phyloP scores from a whole-genome alignment of 768 basidiomycete genomes.

The Tricholoma terreum region DNA sequence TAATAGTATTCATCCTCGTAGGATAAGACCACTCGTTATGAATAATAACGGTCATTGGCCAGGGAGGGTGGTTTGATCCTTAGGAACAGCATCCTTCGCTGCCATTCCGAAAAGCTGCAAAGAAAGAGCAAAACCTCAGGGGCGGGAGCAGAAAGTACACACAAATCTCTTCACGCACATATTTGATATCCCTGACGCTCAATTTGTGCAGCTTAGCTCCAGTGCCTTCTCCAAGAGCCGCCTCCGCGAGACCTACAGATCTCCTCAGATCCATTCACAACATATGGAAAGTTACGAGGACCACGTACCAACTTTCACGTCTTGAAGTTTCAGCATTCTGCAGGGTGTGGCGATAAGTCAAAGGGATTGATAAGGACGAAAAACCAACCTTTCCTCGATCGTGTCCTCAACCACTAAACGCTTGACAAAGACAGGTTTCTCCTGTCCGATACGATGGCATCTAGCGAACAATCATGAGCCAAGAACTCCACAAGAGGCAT shows the following conservation, averaged over 20 bases:
- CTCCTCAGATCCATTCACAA: neutral
- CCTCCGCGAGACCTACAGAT: conserved; percentile 52
- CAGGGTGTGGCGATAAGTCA: neutral
- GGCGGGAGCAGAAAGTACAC: neutral
- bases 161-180: conserved; percentile 35
- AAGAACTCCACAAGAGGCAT: neutral
- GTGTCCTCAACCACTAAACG: conserved; percentile 65
- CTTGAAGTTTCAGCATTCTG: conserved; percentile 69
- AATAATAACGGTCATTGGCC: neutral
- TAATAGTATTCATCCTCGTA: too few species aligned
- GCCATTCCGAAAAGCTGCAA: conserved; percentile 38
- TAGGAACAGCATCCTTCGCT: neutral
- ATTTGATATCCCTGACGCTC: conserved; percentile 67
- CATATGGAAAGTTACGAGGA: neutral
- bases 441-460: conserved; percentile 68
- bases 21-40: neutral
- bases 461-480: conserved; percentile 39
- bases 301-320: conserved; percentile 53
- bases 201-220: conserved; percentile 61
- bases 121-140: neutral
- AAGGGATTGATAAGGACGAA: neutral
- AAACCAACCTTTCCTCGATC: conserved; percentile 69
- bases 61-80: neutral
- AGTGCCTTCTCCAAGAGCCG: conserved; percentile 66
- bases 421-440: conserved; percentile 65